These are phyloP conservation scores for Mortierella sp. DNA, from an alignment of 371 early-diverging fungal genomes.

Conservation along the genomic window DNA sequence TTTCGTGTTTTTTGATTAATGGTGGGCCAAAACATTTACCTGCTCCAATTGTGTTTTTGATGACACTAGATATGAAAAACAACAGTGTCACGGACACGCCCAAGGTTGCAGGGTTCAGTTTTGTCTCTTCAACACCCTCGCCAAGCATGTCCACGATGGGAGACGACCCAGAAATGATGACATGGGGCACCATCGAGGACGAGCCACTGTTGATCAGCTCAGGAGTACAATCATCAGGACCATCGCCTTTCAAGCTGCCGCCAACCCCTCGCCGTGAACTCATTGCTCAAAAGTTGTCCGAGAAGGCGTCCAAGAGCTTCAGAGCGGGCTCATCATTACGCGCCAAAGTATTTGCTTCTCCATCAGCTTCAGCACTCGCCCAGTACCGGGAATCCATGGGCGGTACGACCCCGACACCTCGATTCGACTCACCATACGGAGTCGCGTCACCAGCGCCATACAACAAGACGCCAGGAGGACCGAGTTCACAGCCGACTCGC, in stretches of 20 bases:
- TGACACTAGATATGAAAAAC: slow-evolving; percentile 45
- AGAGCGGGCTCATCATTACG: slow-evolving; percentile 43
- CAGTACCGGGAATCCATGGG: slow-evolving; percentile 37
- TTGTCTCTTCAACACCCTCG: slow-evolving; percentile 80
- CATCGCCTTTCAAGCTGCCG: slow-evolving; percentile 72
- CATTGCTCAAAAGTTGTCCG: slow-evolving; percentile 73
- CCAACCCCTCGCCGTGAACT: slow-evolving; percentile 75
- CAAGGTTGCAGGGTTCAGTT: slow-evolving; percentile 67
- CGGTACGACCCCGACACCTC: slow-evolving; percentile 48
- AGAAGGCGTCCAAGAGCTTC: slow-evolving; percentile 73
- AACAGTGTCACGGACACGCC: slow-evolving; percentile 60
- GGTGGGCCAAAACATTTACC: background rate
- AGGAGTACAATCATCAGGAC: slow-evolving; percentile 62
- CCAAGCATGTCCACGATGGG: slow-evolving; percentile 72
- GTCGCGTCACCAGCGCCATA: slow-evolving; percentile 21
- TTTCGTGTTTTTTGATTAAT: background rate
- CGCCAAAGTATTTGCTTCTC: slow-evolving; percentile 46
- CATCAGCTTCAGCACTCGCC: slow-evolving; percentile 41
- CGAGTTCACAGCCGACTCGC: slow-evolving; percentile 12
- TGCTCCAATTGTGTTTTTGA: background rate
- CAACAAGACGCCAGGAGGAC: slow-evolving; percentile 21
- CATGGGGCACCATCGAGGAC: slow-evolving; percentile 86
- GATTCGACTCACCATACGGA: slow-evolving; percentile 36
- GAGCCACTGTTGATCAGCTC: slow-evolving; percentile 70
- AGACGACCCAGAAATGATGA: slow-evolving; percentile 74